Base-by-base conservation (phyloP, 2,329 filamentous ascomycete genomes). In the Talaromyces atroroseus region DNA sequence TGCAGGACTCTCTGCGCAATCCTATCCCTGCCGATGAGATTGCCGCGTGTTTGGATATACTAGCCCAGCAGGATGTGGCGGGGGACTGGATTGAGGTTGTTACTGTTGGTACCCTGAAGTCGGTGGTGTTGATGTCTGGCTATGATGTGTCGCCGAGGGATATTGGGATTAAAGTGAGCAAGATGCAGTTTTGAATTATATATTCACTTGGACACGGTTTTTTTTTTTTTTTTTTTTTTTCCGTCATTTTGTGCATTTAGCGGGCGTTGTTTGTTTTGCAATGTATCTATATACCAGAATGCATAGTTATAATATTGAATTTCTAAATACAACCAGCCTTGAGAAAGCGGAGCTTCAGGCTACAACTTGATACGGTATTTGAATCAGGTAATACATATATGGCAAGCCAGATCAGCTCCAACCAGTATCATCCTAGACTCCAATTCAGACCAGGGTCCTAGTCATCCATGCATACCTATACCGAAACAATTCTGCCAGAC, bases 1-100 rank as follows among this genome's bases (percentile, higher is more conserved):
- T 91, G 49, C 81, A 80, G 64, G 86, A 90, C 69, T 90, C 87
- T 24, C 74, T 88, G 60, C 67, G 69, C 34, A 76, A 69, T 54
- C 76, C 79, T 0, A 78, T 82, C 45, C 75, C 76, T 1, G 73
- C 70, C 29, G 71, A 74, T 5, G 80, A 82, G 61, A 75, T 77
- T 10, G 73, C 72, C 54, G 65, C 68, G 1, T 79, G 77, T 65
- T 63, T 82, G 51, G 71, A 73, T 52, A 69, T 82, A 38, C 66
- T 82, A 46, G 73, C 74, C 4, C 65, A 72, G 32, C 69, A 79
- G 26, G 73, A 77, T 50, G 71, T 78, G 42, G 78, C 78, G 10
- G 74, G 74, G 47, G 67, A 71, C 47, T 82, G 80, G 80, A 65
- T 80, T 32, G 76, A 71, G 24, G 64, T 80, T 57, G 74, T 79